Base-by-base conservation (phyloP, 1,284 basidiomycete species). In the Singerocomus inundabilis region DNA sequence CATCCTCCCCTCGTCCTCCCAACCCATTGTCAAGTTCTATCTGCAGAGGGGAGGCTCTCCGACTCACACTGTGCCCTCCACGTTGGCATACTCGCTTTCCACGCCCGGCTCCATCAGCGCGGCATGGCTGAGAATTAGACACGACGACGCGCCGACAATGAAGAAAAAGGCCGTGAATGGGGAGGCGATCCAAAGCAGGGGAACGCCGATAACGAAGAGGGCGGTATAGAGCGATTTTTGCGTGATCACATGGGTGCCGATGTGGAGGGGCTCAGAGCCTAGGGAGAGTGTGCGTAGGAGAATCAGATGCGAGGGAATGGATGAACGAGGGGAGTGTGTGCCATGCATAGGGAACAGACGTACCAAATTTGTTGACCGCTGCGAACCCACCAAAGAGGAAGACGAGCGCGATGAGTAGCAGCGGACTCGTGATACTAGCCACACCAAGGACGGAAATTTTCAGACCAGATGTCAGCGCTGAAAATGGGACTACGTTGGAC, bases 331-430 rank as follows among this genome's bases (percentile, higher is more conserved):
- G 51, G 32, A 25, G 26, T n/a, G 50, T 21, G 4, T 21, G 21
- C 21, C 21, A 4, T 21, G 28, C 30, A 4, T 11, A 21, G 21
- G 16, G 4, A n/a, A 44, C 21, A 6, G n/a, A 62, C 89, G 64
- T 56, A 94, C 92, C 93, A 59, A 90, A 98, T 63, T 79, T 85
- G 73, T 93, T 95, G 74, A 98, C 96, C 38, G 82, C 82, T 30
- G 84, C 71, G 73, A 98, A 98, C 3, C 96, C 96, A 41, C 92
- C 91, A 56, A 94, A 84, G 59, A 99, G 84, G 78, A 98, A 94
- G 32, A 74, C 80, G 54, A 98, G 76, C 5, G 95, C 84, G 61
- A 96, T 76, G 55, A 98, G 80, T 39, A 99, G 84, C 34, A 84
- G 69, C 7, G 81, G 81, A 71, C 91, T 94, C 54, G 88, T 93